Evolutionary conservation across 805 yeast genomes (phyloP).

Genomic region (Spathaspora girioi): DNA sequence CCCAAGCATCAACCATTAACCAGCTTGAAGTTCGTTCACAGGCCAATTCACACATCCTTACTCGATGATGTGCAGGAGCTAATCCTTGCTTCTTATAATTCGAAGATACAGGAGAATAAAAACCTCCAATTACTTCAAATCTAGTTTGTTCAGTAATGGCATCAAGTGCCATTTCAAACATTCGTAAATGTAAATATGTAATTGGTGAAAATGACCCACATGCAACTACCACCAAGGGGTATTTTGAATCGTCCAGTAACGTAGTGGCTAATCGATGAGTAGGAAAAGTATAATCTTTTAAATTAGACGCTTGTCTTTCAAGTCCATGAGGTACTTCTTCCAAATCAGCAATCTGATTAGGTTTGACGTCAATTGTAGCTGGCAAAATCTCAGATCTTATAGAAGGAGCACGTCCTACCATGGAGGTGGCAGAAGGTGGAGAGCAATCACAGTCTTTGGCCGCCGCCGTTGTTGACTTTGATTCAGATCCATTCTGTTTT

Average conservation of each 20-base stretch:
- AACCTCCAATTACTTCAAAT: conserved; percentile 95
- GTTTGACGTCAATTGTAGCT: conserved; percentile 43
- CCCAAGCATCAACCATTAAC: conserved; percentile 99
- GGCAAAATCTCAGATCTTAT: conserved; percentile 21
- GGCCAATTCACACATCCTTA: conserved; percentile 96
- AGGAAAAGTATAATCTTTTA: conserved; percentile 77
- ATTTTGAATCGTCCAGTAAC: conserved; percentile 68
- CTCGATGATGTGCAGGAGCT: conserved; percentile 86
- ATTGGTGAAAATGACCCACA: conserved; percentile 97
- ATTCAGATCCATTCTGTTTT: too few species aligned
- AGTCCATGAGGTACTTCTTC: conserved; percentile 97
- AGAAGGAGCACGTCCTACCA: not conserved
- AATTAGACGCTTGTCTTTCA: conserved; percentile 73
- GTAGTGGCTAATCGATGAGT: conserved; percentile 75
- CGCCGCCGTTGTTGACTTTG: too few species aligned
- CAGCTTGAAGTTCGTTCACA: conserved; percentile 95
- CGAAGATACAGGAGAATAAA: conserved; percentile 90
- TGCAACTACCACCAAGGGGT: conserved; percentile 91
- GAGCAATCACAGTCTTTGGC: not conserved
- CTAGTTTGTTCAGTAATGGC: conserved; percentile 86
- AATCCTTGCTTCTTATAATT: conserved; percentile 91
- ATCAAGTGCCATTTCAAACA: conserved; percentile 99
- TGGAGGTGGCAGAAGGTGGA: not conserved
- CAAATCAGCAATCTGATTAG: conserved; percentile 79
- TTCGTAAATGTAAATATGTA: conserved; percentile 88